These are phyloP conservation scores for Artemisia argyi DNA, from an alignment of 129 eudicot species.

Conservation along the genomic window DNA sequence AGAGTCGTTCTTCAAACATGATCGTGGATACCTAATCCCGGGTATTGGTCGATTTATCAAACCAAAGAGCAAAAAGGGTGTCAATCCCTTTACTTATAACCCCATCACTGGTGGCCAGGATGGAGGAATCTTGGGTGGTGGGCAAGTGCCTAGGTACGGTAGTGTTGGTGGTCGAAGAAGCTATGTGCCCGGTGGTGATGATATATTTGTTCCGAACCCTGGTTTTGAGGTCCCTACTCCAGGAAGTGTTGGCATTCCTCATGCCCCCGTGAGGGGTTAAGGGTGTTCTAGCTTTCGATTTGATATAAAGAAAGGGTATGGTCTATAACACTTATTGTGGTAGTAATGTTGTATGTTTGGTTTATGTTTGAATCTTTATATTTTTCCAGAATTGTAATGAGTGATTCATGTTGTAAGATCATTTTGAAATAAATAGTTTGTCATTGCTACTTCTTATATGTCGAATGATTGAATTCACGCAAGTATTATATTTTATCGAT, in stretches of 20 bases:
- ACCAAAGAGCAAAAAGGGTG: conserved; percentile 29
- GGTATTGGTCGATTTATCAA: conserved; percentile 52
- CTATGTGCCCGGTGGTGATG: conserved; percentile 63
- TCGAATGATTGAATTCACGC: no score
- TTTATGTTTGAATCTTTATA: neutral
- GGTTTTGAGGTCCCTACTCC: conserved; percentile 54
- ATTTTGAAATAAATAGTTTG: neutral
- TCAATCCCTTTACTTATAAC: conserved; percentile 42
- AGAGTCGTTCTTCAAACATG: conserved; percentile 27
- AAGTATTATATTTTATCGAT: no score
- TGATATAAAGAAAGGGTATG: neutral
- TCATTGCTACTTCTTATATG: neutral
- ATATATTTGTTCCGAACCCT: conserved; percentile 63
- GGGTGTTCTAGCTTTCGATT: conserved; percentile 18
- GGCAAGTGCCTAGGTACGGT: conserved; percentile 4
- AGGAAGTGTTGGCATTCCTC: conserved; percentile 17
- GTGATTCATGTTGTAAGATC: neutral
- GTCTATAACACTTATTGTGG: neutral
- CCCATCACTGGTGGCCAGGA: conserved; percentile 47
- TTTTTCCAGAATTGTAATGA: neutral
- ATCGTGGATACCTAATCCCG: conserved; percentile 53
- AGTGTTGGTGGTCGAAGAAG: conserved; percentile 24
- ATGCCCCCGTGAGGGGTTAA: conserved; percentile 22
- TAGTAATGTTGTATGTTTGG: neutral
- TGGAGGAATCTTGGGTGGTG: conserved; percentile 27